These are phyloP conservation scores for Ogataea thermomethanolica DNA, from an alignment of 805 yeast species.

Conservation along the genomic window DNA sequence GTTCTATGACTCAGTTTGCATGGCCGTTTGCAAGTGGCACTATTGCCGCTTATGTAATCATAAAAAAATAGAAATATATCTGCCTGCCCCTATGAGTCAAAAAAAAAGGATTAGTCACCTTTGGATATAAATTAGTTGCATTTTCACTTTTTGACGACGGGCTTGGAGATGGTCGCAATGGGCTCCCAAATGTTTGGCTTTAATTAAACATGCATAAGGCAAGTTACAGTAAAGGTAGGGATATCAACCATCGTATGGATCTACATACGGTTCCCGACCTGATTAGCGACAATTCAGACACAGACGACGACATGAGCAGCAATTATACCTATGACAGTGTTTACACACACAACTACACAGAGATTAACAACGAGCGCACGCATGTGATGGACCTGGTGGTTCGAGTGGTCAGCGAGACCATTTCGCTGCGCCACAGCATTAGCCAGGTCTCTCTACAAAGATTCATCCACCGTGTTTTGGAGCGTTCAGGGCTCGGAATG, in stretches of 20 bases:
- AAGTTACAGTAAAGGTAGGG: constrained; percentile 1
- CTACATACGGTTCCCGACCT: constrained; percentile 10
- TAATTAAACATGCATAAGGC: constrained; percentile 4
- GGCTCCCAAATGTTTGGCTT: constrained; percentile 6
- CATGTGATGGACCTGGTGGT: constrained; percentile 5
- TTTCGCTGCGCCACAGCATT: neutral
- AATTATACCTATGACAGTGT: constrained; percentile 1
- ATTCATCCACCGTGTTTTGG: constrained; percentile 5
- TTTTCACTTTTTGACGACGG: neutral
- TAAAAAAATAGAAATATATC: neutral
- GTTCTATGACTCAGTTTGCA: neutral
- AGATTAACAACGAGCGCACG: constrained; percentile 2
- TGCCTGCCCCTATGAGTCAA: constrained; percentile 1
- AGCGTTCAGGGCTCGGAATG: constrained; percentile 5
- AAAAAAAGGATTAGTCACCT: constrained; percentile 9
- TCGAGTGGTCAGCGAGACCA: constrained; percentile 2
- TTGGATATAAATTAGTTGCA: constrained; percentile 1
- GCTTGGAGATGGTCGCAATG: constrained; percentile 6
- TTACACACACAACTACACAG: constrained; percentile 4
- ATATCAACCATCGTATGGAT: neutral
- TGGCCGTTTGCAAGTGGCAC: neutral
- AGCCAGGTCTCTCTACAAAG: neutral
- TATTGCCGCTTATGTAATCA: neutral
- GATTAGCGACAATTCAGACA: constrained; percentile 10
- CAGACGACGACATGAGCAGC: constrained; percentile 9